Base-by-base conservation (phyloP, 176 grass and related monocot genomes). In the Secale cereale region DNA sequence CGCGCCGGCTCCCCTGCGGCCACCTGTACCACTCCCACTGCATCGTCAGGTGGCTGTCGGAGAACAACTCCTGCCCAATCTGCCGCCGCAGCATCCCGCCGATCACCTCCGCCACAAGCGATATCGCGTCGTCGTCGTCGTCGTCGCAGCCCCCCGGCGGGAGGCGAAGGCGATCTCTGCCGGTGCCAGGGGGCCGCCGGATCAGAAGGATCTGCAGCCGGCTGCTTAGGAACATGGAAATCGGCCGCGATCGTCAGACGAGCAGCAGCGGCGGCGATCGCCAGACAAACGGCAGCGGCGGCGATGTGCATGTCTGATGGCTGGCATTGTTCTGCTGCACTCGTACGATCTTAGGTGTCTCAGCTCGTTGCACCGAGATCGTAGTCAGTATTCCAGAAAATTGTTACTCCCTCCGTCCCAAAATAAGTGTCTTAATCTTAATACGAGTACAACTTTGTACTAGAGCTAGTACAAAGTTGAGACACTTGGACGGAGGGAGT, bases 21-120 rank as follows among this genome's bases (percentile, higher is more conserved):
- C 78, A 81, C 78, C 27, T 23, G 40, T 81, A 81, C 78, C 78
- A 81, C 62, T 81, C 78, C 6, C 61, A 67, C 78, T 81, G 78
- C 78, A 81, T 81, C 61, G 62, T 67, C 10, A 46, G 6, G 40
- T 81, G 78, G 62, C 62, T 81, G 78, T 66, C 28, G 19, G 35
- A 54, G 33, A 45, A 22, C 10, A 82, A 86, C 25, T 83, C 66
- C 2, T 90, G 88, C 73, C 83, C 80, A 33, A 31, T 87, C 33
- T 90, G 88, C 84, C 70, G 30, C 6, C 15, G 71, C 22, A 61
- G 62, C 64, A 62, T 90, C 29, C 59, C 64, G 39, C 26, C 57
- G 41, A 52, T 29, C 22, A 7, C 16, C 31, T 36, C 33, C 15
- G 27, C 71, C 37, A 37, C 15, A 10, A 28, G 15, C 39, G 81